Evolutionary conservation across 768 basidiomycete genomes (phyloP).

Genomic region (Xerocomellus dryophilus): DNA sequence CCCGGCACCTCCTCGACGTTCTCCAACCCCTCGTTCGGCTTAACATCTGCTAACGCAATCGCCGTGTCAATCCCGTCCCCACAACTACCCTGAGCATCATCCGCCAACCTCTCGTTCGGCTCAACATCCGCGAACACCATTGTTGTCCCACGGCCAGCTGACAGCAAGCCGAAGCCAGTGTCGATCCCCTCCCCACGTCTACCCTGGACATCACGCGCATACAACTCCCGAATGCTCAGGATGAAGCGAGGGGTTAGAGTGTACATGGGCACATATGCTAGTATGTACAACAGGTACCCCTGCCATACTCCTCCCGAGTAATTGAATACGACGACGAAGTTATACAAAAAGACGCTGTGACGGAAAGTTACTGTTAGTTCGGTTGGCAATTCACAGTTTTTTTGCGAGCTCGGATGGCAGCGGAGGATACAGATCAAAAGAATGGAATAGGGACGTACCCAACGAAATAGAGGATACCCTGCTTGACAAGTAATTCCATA

Average conservation of each 20-base stretch:
- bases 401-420: background rate
- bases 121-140: background rate
- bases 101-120: too few relatives aligned
- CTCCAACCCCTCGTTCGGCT: background rate
- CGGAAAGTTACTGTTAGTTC: background rate
- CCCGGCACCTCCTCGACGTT: too few relatives aligned
- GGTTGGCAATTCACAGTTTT: too few relatives aligned
- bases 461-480: background rate
- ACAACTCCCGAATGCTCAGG: background rate
- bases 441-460: background rate
- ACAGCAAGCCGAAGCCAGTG: background rate
- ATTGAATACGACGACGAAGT: background rate
- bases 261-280: background rate
- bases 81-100: too few relatives aligned
- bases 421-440: background rate
- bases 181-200: background rate
- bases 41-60: background rate
- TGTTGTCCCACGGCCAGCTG: background rate
- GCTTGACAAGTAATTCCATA: background rate
- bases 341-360: background rate
- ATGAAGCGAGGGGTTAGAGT: background rate
- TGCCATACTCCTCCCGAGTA: background rate
- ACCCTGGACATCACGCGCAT: background rate
- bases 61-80: too few relatives aligned
- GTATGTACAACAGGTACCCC: background rate